A percentile compares a stretch with the other conserved stretches of the same genome.
These are phyloP conservation scores for Cytospora paraplurivora DNA, from an alignment of 2,329 filamentous ascomycete species.

Conservation along the genomic window DNA sequence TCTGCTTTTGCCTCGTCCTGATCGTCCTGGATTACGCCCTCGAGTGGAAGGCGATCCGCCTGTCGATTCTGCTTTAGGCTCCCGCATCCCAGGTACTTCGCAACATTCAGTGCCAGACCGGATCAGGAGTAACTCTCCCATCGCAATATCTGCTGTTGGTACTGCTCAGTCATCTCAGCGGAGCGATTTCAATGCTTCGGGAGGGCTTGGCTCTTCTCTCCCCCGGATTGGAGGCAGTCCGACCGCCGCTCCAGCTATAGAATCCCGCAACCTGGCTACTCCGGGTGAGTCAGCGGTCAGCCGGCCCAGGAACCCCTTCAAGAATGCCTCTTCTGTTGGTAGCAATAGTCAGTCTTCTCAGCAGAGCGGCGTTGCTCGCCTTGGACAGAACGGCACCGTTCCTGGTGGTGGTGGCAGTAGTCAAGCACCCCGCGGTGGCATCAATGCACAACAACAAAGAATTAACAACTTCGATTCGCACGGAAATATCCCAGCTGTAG, in stretches of 20 bases:
- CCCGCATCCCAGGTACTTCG: not conserved
- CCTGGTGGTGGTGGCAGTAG: not conserved
- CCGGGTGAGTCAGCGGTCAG: not conserved
- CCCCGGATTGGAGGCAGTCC: not conserved
- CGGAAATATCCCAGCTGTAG: not conserved
- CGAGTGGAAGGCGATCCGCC: not conserved
- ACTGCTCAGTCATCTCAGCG: not conserved
- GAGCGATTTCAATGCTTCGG: not conserved
- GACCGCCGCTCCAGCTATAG: not conserved
- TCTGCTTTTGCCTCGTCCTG: constrained; percentile 5
- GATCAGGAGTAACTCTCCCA: not conserved
- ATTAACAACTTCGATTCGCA: not conserved
- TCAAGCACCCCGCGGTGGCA: not conserved
- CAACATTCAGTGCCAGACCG: not conserved
- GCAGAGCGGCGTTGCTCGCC: too few relatives aligned
- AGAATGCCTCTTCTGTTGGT: too few relatives aligned
- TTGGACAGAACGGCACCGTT: not conserved
- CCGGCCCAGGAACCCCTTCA: not conserved
- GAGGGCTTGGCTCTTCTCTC: not conserved
- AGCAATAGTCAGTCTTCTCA: too few relatives aligned
- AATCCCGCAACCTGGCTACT: not conserved
- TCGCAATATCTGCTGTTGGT: not conserved
- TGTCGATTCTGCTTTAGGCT: not conserved
- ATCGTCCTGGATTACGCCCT: not conserved
- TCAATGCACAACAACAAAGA: not conserved